phyloP scores from a whole-genome alignment of 441 rosid species.

The Erysimum pusillum region DNA sequence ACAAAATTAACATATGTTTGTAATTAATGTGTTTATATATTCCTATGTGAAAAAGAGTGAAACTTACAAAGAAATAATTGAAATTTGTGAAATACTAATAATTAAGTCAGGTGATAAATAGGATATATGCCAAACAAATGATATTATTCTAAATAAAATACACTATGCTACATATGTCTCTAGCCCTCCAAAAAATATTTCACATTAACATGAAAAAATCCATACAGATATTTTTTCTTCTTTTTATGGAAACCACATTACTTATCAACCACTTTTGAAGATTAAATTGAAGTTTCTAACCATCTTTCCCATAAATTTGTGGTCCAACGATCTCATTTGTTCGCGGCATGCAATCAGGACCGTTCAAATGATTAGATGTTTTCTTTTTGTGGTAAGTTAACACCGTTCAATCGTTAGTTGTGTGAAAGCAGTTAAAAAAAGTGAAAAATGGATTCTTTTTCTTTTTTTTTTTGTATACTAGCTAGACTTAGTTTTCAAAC shows the following conservation, averaged over 20 bases:
- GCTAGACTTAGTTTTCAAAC: background rate
- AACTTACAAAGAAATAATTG: background rate
- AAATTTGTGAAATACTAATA: background rate
- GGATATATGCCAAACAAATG: background rate
- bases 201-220: background rate
- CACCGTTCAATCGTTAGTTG: constrained; percentile 15
- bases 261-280: background rate
- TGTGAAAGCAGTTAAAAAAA: background rate
- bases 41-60: background rate
- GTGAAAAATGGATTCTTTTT: background rate
- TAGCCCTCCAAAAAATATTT: background rate
- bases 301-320: background rate
- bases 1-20: background rate
- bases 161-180: background rate
- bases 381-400: background rate
- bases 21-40: background rate
- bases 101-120: too few species aligned
- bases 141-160: background rate
- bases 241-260: background rate
- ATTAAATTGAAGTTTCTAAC: background rate
- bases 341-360: background rate
- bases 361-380: constrained; percentile 5
- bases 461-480: background rate
- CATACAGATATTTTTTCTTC: background rate
- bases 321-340: background rate